A percentile compares a stretch with the other conserved stretches of the same genome.
Conservation (phyloP, 2,329 filamentous ascomycete species). For the Metarhizium anisopliae region DNA sequence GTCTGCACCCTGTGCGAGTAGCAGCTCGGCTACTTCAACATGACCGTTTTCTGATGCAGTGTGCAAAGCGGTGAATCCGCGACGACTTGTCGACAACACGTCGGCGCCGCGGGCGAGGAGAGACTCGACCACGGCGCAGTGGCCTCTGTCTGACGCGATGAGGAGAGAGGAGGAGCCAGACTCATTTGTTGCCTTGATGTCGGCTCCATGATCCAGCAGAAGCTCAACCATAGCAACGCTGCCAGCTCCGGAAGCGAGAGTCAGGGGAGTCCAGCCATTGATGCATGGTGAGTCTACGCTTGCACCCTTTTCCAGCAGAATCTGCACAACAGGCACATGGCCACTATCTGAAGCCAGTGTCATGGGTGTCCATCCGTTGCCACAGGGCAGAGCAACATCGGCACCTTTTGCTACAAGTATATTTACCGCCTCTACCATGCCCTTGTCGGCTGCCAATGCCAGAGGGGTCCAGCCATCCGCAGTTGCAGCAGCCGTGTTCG, state of each 20-base stretch:
- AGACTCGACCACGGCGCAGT: neutral
- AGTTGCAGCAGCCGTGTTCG: conserved; percentile 1
- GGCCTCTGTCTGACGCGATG: neutral
- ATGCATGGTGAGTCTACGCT: conserved; percentile 1
- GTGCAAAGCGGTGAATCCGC: neutral
- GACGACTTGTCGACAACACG: neutral
- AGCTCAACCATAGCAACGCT: neutral
- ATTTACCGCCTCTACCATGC: conserved; percentile 1
- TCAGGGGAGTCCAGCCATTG: conserved; percentile 4
- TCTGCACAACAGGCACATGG: conserved; percentile 1
- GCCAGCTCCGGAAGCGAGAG: neutral
- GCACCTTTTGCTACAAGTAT: conserved; percentile 1
- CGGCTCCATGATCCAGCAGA: conserved; percentile 3
- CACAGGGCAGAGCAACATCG: conserved; percentile 3
- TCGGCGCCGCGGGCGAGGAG: conserved; percentile 3
- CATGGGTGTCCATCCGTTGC: conserved; percentile 4
- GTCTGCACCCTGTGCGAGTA: conserved; percentile 1
- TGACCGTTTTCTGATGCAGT: neutral
- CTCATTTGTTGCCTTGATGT: neutral
- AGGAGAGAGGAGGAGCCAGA: conserved; percentile 1
- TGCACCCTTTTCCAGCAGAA: conserved; percentile 6
- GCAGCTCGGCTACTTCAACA: neutral
- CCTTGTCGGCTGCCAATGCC: conserved; percentile 5
- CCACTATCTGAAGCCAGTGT: conserved; percentile 4
- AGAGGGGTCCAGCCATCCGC: conserved; percentile 9